phyloP scores from a whole-genome alignment of 305 asterid species.

The Rubia tinctorum region DNA sequence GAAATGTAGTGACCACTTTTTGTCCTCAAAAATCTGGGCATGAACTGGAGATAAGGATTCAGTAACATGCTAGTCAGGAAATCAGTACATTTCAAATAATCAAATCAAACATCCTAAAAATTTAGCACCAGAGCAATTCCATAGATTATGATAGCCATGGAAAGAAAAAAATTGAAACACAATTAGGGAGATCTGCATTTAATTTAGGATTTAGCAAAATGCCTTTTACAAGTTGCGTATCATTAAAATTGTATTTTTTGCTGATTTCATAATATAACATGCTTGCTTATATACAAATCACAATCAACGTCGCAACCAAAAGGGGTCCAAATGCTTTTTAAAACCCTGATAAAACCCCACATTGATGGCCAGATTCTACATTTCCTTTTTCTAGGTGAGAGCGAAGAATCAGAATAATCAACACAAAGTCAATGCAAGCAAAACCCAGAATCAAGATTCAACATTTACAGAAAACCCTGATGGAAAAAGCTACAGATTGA shows the following conservation, averaged over 20 bases:
- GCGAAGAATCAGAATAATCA: background rate
- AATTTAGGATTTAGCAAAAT: background rate
- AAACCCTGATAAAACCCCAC: constrained; percentile 1
- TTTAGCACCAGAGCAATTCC: background rate
- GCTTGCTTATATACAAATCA: background rate
- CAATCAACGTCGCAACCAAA: background rate
- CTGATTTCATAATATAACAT: background rate
- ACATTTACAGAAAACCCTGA: background rate
- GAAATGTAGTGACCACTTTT: background rate
- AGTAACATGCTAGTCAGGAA: background rate
- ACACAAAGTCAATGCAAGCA: constrained; percentile 6
- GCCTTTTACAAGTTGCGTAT: background rate
- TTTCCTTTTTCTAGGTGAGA: background rate
- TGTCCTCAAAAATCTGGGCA: constrained; percentile 13
- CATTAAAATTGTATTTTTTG: background rate
- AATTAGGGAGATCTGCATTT: background rate
- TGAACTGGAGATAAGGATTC: constrained; percentile 12
- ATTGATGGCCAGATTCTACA: too few species aligned
- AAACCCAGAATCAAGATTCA: constrained; percentile 4
- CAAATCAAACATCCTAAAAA: background rate
- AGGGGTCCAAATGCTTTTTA: background rate
- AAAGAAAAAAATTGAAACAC: background rate
- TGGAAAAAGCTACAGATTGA: background rate
- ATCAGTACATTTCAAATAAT: background rate
- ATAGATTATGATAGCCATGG: background rate